Evolutionary conservation across 805 yeast species (phyloP), one percentile per base, ranked within the genome.

Genomic region (Ogataea thermomethanolica): DNA sequence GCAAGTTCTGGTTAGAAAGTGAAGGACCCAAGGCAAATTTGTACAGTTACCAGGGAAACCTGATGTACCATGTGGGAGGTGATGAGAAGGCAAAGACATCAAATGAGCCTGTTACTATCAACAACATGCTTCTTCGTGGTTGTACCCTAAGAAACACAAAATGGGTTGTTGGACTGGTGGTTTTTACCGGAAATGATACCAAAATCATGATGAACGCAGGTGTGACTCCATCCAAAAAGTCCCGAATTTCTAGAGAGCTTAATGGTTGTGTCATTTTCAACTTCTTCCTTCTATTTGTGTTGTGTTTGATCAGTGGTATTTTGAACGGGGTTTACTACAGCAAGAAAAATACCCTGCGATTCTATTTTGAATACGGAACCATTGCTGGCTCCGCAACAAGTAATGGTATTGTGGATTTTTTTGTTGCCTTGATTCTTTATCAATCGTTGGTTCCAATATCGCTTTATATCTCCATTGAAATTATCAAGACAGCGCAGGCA

Each of bases 371-470:
- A 53, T 84, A 67, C 55, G 86, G 84, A 37, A 76, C 88, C 1
- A 70, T 79, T 50, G 90, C 81, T 5, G 77, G 81, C 1, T 60
- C 81, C 2, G 74, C 90, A 2, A 78, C 78, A 23, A 72, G 68
- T 2, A 84, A 81, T 59, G 95, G 91, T 55, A 60, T 82, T 28
- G 78, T 85, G 29, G 70, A 79, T 2, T 85, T 83, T 57, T 84
- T 84, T 58, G 93, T 84, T 22, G 81, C 88, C 3, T 68, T 85
- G 44, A 85, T 84, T 49, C 66, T 85, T 28, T 85, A 83, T 58
- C 90, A 82, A 62, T 78, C 90, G 0, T 69, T 85, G 66, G 89
- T 85, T 39, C 95, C 95, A 1, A 85, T 85, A 48, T 85, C 95
- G 0, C 69, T 85, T 46, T 85, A 85, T 61, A 83, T 85, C 46